Evolutionary conservation across 2,329 filamentous ascomycete species (phyloP).

Genomic region (Talaromyces funiculosus): DNA sequence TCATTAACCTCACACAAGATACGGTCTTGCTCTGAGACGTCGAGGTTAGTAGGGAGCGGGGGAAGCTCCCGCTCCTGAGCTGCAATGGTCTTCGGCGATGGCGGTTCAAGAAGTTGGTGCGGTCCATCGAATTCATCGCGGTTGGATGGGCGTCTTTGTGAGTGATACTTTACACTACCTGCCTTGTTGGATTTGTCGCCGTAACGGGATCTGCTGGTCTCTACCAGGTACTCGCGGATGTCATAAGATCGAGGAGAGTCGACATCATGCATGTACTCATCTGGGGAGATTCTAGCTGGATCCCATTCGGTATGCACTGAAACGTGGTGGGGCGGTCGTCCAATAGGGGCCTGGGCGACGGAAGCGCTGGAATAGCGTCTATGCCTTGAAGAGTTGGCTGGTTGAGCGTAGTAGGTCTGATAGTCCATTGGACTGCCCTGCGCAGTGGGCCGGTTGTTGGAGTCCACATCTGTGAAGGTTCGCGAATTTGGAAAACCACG

Average conservation of each 20-base stretch:
- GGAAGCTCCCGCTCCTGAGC: slow-evolving; percentile 75
- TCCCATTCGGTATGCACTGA: slow-evolving; percentile 32
- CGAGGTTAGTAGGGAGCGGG: slow-evolving; percentile 73
- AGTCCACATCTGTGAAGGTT: slow-evolving; percentile 23
- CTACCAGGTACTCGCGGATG: slow-evolving; percentile 32
- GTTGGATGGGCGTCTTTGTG: slow-evolving; percentile 67
- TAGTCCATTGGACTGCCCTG: slow-evolving; percentile 27
- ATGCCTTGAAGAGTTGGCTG: slow-evolving; percentile 22
- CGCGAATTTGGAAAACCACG: slow-evolving; percentile 26
- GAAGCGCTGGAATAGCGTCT: slow-evolving; percentile 26
- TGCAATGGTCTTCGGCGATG: slow-evolving; percentile 64
- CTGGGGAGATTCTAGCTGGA: slow-evolving; percentile 25
- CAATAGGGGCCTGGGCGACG: slow-evolving; percentile 29
- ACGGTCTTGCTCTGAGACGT: slow-evolving; percentile 77
- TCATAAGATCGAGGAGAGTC: slow-evolving; percentile 29
- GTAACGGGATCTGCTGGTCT: slow-evolving; percentile 28
- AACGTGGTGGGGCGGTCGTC: slow-evolving; percentile 24
- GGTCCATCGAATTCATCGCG: slow-evolving; percentile 86
- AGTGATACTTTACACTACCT: slow-evolving; percentile 31
- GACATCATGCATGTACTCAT: slow-evolving; percentile 29
- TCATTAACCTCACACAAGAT: slow-evolving; percentile 78
- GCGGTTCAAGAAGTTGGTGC: slow-evolving; percentile 72
- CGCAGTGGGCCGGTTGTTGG: slow-evolving; percentile 22
- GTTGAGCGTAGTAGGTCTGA: slow-evolving; percentile 26
- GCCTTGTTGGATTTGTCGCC: slow-evolving; percentile 24